Base-by-base conservation (phyloP, 2,329 filamentous ascomycete genomes). In the Mycosphaerella sp. region DNA sequence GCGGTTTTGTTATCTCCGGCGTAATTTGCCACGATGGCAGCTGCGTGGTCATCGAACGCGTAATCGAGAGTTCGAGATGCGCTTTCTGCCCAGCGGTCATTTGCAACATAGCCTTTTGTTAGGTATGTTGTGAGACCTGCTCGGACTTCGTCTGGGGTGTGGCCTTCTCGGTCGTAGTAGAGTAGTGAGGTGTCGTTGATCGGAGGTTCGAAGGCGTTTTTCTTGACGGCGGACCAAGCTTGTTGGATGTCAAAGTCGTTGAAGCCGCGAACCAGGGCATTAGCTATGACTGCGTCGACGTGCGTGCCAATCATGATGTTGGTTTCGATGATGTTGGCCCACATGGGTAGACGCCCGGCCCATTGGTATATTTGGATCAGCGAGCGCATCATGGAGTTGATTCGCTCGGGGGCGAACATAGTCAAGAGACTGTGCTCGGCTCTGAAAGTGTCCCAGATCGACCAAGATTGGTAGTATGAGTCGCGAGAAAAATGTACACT, bases 261-360 rank as follows among this genome's bases (percentile, higher is more conserved):
- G 54, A 76, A 76, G 2, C 71, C 71, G 5, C 71, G 66, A 8
- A 65, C 61, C 0, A 75, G 63, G 0, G 74, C 73, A 49, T 76
- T 76, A n/a, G 74, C 71, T 2, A 77, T 60, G 1, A 77, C 71
- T 1, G 68, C 73, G 42, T 76, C 73, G 12, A 72, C 73, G 50
- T 76, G 73, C 0, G 73, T 75, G 1, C 72, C 72, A 32, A 76
- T 73, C 74, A 76, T 76, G 53, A 75, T 75, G 59, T 76, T 76
- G 1, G 73, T 76, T 55, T 76, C 74, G 4, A 76, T 66, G 52
- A 75, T 63, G 48, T 76, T 76, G 0, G 73, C 73, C 74, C 73
- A 76, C 65, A 76, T 73, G 0, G 74, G 74, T 7, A 76, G 57
- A 37, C 73, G 64, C 2, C 73, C 72, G 4, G 67, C 67, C 73